A percentile compares a stretch with the other conserved stretches of the same genome.
Conservation (phyloP, 2,329 filamentous ascomycete species). For the Sclerotinia trifoliorum region DNA sequence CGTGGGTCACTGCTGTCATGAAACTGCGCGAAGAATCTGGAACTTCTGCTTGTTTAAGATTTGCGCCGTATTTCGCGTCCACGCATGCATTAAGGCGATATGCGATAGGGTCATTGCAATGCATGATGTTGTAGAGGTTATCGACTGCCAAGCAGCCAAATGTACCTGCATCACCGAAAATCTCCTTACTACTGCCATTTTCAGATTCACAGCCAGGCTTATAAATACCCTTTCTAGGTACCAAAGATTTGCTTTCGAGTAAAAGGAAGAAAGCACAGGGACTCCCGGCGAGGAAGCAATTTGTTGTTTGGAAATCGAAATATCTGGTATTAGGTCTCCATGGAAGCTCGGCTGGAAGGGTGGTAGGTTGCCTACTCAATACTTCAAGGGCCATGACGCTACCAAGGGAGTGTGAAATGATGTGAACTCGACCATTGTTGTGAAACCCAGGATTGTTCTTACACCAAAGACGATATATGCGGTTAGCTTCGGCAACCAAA, state of each 20-base stretch:
- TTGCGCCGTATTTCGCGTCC: constrained; percentile 74
- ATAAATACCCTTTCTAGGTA: constrained; percentile 71
- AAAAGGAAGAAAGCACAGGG: constrained; percentile 91
- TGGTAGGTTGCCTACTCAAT: constrained; percentile 82
- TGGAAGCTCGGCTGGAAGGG: constrained; percentile 47
- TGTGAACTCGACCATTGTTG: constrained; percentile 77
- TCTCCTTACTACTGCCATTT: constrained; percentile 54
- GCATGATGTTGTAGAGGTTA: constrained; percentile 93
- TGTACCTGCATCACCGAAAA: constrained; percentile 74
- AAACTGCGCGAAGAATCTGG: constrained; percentile 69
- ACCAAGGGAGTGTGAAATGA: constrained; percentile 90
- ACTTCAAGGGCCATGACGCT: constrained; percentile 94
- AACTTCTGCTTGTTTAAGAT: constrained; percentile 74
- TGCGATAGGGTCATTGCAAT: constrained; percentile 70
- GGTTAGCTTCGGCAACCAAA: constrained; percentile 85
- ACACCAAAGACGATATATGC: constrained; percentile 95
- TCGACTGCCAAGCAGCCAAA: constrained; percentile 93
- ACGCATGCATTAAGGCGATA: constrained; percentile 91
- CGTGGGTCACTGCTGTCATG: constrained; percentile 61
- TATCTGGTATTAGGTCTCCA: constrained; percentile 51
- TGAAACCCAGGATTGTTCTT: constrained; percentile 86
- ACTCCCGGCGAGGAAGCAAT: constrained; percentile 85
- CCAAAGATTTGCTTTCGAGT: constrained; percentile 68
- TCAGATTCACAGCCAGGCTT: constrained; percentile 72
- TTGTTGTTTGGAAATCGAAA: constrained; percentile 90